These are phyloP conservation scores for Wickerhamomyces alni DNA, from an alignment of 805 yeast species.

Conservation along the genomic window DNA sequence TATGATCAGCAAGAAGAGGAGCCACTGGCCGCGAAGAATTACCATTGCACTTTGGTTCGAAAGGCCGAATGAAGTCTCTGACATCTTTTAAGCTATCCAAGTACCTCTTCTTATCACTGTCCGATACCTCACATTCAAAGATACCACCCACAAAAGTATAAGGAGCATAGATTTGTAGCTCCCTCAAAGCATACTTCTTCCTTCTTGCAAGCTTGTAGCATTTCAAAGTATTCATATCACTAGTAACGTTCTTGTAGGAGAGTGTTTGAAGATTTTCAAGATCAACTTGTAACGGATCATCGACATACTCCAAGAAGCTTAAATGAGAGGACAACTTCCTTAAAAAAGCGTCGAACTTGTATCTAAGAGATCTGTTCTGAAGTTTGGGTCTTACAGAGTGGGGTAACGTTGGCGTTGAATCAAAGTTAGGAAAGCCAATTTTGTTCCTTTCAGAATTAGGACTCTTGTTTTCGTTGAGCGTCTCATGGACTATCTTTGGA, in stretches of 20 bases:
- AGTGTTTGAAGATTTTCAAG: slow-evolving; percentile 12
- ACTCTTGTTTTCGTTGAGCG: not conserved
- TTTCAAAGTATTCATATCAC: slow-evolving; percentile 19
- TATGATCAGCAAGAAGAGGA: slow-evolving; percentile 57
- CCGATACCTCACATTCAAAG: slow-evolving; percentile 41
- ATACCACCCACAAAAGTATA: slow-evolving; percentile 59
- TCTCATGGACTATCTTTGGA: slow-evolving; percentile 17
- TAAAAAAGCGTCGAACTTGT: slow-evolving; percentile 7
- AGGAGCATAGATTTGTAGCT: slow-evolving; percentile 45
- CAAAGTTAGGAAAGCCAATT: not conserved
- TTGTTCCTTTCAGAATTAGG: not conserved
- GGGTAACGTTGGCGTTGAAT: slow-evolving; percentile 7
- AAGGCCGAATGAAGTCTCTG: slow-evolving; percentile 5
- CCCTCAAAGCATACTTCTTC: slow-evolving; percentile 41
- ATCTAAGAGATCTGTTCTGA: slow-evolving; percentile 1
- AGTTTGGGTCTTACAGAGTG: slow-evolving; percentile 4
- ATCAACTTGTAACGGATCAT: slow-evolving; percentile 10
- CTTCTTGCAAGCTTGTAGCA: slow-evolving; percentile 60
- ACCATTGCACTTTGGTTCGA: slow-evolving; percentile 30
- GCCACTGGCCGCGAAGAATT: slow-evolving; percentile 37
- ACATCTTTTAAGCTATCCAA: slow-evolving; percentile 13
- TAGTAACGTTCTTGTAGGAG: slow-evolving; percentile 9
- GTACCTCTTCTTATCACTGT: slow-evolving; percentile 21
- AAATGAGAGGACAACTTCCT: slow-evolving; percentile 5
- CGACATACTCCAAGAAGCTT: slow-evolving; percentile 16